Percentiles rank a stretch among this genome's conserved stretches.
Conservation (phyloP, 495 filamentous ascomycete genomes). For the Echria macrotheca region DNA sequence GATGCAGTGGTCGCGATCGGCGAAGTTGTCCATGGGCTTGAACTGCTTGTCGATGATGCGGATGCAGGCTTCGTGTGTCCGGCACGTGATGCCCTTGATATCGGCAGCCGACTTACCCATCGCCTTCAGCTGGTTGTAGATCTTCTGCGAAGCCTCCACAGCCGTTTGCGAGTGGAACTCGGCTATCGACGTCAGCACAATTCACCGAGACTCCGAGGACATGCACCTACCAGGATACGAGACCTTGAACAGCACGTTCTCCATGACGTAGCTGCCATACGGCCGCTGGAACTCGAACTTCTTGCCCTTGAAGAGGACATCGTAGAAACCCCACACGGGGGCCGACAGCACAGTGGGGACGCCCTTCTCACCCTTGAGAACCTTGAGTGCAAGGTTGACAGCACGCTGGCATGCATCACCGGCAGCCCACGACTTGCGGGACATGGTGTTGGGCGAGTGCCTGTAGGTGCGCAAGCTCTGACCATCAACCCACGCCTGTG, state of each 20-base stretch:
- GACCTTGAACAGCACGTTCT: slow-evolving; percentile 99
- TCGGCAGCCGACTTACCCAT: slow-evolving; percentile 90
- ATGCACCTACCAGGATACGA: slow-evolving; percentile 86
- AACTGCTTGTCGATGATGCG: slow-evolving; percentile 99
- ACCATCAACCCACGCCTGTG: slow-evolving; percentile 95
- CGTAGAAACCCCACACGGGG: slow-evolving; percentile 97
- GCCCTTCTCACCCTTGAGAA: slow-evolving; percentile 84
- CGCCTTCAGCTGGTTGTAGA: slow-evolving; percentile 73
- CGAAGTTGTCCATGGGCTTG: slow-evolving; percentile 99
- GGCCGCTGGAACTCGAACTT: slow-evolving; percentile 92
- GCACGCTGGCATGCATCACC: slow-evolving; percentile 96
- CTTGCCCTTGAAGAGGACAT: slow-evolving; percentile 92
- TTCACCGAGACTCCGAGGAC: too few species aligned
- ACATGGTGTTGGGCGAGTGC: slow-evolving; percentile 98
- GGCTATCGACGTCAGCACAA: slow-evolving; percentile 55
- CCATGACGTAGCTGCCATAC: slow-evolving; percentile 99
- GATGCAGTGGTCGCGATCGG: slow-evolving; percentile 97
- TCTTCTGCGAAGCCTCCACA: slow-evolving; percentile 85
- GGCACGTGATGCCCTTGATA: slow-evolving; percentile 87
- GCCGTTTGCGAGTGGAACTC: slow-evolving; percentile 99
- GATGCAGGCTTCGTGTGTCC: slow-evolving; percentile 96
- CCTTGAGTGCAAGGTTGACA: slow-evolving; percentile 90
- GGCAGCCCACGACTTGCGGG: slow-evolving; percentile 96
- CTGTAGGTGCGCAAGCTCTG: slow-evolving; percentile 94
- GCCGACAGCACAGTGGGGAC: slow-evolving; percentile 89